Evolutionary conservation across 257 asterid species (phyloP).

Genomic region (Plantago elongata): DNA sequence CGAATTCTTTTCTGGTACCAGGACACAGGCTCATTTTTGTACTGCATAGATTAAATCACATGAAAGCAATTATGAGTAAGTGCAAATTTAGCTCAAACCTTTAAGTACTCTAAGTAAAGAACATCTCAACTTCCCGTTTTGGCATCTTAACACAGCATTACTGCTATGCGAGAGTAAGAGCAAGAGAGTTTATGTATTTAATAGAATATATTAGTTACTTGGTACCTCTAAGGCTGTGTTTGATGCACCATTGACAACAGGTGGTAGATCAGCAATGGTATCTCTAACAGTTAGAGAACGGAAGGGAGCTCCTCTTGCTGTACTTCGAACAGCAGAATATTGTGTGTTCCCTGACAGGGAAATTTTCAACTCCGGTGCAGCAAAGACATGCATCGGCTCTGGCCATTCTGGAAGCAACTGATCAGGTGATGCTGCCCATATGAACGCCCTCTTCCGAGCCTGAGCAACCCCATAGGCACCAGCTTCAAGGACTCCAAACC

Average conservation of each 20-base stretch:
- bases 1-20: conserved; percentile 87
- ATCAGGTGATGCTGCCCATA: conserved; percentile 96
- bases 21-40: conserved; percentile 62
- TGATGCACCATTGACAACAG: conserved; percentile 81
- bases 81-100: neutral
- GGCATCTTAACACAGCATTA: neutral
- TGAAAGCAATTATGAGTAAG: conserved; percentile 3
- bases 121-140: neutral
- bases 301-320: conserved; percentile 85
- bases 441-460: conserved; percentile 91
- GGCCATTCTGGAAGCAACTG: conserved; percentile 97
- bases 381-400: conserved; percentile 95
- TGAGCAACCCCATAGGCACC: conserved; percentile 96
- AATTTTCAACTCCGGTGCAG: conserved; percentile 74
- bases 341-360: conserved; percentile 49
- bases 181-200: neutral
- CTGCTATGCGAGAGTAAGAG: conserved; percentile 12
- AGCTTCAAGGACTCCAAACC: conserved; percentile 94
- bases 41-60: conserved; percentile 45
- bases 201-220: neutral
- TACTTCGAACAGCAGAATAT: conserved; percentile 79
- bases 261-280: conserved; percentile 93
- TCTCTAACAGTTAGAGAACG: conserved; percentile 94
- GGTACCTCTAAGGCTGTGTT: conserved; percentile 53
- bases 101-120: neutral